Conservation (phyloP, 768 basidiomycete species). For the Rhodotorula paludigena region DNA sequence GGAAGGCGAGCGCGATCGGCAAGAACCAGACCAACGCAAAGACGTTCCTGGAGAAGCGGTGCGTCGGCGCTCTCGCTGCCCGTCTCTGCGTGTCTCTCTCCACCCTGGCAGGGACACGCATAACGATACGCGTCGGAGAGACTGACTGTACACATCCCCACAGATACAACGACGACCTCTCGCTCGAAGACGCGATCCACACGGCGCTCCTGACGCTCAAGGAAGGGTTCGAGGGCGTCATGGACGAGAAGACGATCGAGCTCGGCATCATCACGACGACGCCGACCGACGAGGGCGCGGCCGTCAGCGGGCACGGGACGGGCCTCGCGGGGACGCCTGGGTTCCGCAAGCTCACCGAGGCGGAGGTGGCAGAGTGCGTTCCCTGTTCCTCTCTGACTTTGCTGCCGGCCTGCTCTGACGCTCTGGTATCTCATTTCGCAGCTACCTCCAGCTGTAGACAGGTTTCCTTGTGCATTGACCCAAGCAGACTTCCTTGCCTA, state of each 20-base stretch:
- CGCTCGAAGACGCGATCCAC: conserved; percentile 96
- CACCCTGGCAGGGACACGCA: too few relatives aligned
- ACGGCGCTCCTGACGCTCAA: conserved; percentile 95
- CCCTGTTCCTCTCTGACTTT: neutral
- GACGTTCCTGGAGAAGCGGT: conserved; percentile 98
- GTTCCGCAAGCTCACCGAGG: conserved; percentile 91
- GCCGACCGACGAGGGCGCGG: conserved; percentile 64
- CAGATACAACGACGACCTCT: conserved; percentile 66
- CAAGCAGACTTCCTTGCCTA: neutral
- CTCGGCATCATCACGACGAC: conserved; percentile 93
- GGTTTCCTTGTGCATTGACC: neutral
- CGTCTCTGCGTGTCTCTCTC: conserved; percentile 21
- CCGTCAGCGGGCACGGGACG: conserved; percentile 55
- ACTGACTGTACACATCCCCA: neutral
- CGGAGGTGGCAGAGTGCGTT: conserved; percentile 82
- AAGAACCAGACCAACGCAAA: conserved; percentile 99
- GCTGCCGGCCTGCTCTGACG: neutral
- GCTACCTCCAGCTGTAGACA: conserved; percentile 31
- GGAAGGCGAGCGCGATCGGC: conserved; percentile 99
- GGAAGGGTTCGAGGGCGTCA: conserved; percentile 99
- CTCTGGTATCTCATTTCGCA: neutral
- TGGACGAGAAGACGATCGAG: conserved; percentile 99
- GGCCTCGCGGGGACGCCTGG: conserved; percentile 62
- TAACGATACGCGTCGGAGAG: too few relatives aligned
- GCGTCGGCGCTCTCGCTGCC: conserved; percentile 46